phyloP scores from a whole-genome alignment of 2,329 filamentous ascomycete genomes.

The Colletotrichum horii region DNA sequence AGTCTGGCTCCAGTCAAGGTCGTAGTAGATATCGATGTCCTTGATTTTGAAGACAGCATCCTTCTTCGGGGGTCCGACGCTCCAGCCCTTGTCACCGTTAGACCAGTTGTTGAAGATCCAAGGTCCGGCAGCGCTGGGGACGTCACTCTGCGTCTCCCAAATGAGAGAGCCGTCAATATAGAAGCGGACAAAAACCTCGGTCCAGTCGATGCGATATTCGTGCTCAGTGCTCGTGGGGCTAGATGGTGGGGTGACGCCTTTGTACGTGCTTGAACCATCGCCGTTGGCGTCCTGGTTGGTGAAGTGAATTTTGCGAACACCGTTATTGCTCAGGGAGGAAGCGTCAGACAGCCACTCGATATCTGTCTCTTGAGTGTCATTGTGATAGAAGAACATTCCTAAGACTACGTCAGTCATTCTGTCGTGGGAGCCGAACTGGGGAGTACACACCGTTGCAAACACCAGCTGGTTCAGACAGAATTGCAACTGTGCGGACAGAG shows the following conservation, averaged over 20 bases:
- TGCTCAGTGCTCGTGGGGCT: slow-evolving; percentile 30
- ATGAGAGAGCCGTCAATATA: slow-evolving; percentile 29
- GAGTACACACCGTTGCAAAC: slow-evolving; percentile 31
- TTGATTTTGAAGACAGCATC: slow-evolving; percentile 21
- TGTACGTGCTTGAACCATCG: slow-evolving; percentile 15
- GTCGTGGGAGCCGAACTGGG: too few species aligned
- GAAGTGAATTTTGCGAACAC: slow-evolving; percentile 27
- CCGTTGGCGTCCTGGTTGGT: slow-evolving; percentile 32
- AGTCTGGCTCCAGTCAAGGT: slow-evolving; percentile 19
- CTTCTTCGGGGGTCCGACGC: slow-evolving; percentile 27
- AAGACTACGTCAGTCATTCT: accelerated
- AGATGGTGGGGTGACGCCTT: slow-evolving; percentile 19
- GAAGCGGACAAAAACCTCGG: slow-evolving; percentile 24
- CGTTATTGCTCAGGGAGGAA: slow-evolving; percentile 27
- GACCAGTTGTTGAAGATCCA: slow-evolving; percentile 38
- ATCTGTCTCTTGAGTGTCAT: slow-evolving; percentile 30
- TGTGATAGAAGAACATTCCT: slow-evolving; percentile 35
- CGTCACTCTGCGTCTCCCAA: slow-evolving; percentile 29
- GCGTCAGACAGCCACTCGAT: slow-evolving; percentile 36
- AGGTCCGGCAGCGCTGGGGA: slow-evolving; percentile 26
- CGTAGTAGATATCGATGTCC: slow-evolving; percentile 29
- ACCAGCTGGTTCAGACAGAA: slow-evolving; percentile 29
- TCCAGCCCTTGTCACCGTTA: slow-evolving; percentile 32
- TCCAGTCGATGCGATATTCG: slow-evolving; percentile 35
- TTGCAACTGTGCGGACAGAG: slow-evolving; percentile 31